Conservation (phyloP, 1,139 yeast species). For the Geotrichum reessii region DNA sequence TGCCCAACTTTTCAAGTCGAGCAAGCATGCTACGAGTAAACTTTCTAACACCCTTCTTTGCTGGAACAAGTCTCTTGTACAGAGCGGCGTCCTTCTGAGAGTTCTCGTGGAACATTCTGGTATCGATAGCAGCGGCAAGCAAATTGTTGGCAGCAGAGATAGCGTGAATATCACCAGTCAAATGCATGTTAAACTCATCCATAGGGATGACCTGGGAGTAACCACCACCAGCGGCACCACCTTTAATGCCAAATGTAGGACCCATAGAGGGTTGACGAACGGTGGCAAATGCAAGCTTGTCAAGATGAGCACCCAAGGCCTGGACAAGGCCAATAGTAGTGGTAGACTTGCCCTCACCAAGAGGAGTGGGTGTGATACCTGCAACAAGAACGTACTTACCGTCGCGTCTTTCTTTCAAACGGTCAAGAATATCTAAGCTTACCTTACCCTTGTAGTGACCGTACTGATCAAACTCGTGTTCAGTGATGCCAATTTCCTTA, state of each 20-base stretch:
- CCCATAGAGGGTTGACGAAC: slow-evolving; percentile 99
- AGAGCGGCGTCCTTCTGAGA: slow-evolving; percentile 86
- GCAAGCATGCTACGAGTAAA: slow-evolving; percentile 74
- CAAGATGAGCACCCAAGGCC: slow-evolving; percentile 91
- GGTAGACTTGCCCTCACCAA: slow-evolving; percentile 97
- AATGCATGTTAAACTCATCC: slow-evolving; percentile 98
- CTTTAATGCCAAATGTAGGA: slow-evolving; percentile 96
- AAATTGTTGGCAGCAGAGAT: slow-evolving; percentile 92
- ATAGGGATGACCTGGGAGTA: slow-evolving; percentile 97
- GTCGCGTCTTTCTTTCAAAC: slow-evolving; percentile 58
- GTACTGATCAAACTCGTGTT: slow-evolving; percentile 78
- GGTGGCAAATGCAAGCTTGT: slow-evolving; percentile 83
- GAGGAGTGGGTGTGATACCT: slow-evolving; percentile 96
- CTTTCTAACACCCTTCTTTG: slow-evolving; percentile 72
- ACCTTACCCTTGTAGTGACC: slow-evolving; percentile 93
- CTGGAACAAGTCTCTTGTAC: slow-evolving; percentile 85
- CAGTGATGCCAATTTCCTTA: slow-evolving; percentile 72
- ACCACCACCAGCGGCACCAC: slow-evolving; percentile 99
- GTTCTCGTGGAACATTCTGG: slow-evolving; percentile 94
- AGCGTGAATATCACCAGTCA: slow-evolving; percentile 98
- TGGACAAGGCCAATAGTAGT: slow-evolving; percentile 97
- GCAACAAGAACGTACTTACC: slow-evolving; percentile 93
- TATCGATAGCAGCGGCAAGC: slow-evolving; percentile 95
- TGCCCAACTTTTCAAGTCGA: slow-evolving; percentile 76
- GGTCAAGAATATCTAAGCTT: slow-evolving; percentile 63